These are phyloP conservation scores for Boechera divaricarpa DNA, from an alignment of 345 rosid genomes.

Conservation along the genomic window DNA sequence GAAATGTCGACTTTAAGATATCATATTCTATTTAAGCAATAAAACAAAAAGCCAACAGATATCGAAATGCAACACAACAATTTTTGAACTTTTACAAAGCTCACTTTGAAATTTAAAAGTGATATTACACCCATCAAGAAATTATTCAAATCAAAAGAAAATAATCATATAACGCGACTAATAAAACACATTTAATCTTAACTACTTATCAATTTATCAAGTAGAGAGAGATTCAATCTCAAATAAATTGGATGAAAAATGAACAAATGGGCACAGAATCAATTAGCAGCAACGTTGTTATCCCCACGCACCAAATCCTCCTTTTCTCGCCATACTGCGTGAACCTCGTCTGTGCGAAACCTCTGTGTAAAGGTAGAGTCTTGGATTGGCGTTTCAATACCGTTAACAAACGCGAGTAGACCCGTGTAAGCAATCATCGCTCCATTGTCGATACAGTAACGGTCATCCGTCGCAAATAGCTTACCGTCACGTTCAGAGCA, in stretches of 20 bases:
- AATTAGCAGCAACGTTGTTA: conserved; percentile 4
- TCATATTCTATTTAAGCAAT: not conserved
- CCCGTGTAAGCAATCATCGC: conserved; percentile 99
- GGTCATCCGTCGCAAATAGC: conserved; percentile 85
- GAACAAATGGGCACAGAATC: conserved; percentile 4
- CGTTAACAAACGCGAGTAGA: conserved; percentile 78
- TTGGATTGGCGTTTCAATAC: conserved; percentile 69
- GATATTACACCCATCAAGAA: conserved; percentile 19
- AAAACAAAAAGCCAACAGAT: not conserved
- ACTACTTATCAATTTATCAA: not conserved
- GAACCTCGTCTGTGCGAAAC: conserved; percentile 94
- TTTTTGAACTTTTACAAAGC: conserved; percentile 9
- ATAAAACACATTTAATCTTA: not conserved
- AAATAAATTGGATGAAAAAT: conserved; percentile 3
- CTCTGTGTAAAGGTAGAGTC: conserved; percentile 91
- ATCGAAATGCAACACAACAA: not conserved
- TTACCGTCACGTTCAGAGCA: conserved; percentile 83
- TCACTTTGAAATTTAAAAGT: conserved; percentile 4
- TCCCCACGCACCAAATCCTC: conserved; percentile 34
- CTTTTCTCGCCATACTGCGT: conserved; percentile 86
- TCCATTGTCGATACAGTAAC: conserved; percentile 94
- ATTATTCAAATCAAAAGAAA: conserved; percentile 7
- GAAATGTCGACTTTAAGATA: conserved; percentile 16
- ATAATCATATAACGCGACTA: not conserved
- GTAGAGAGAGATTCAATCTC: conserved; percentile 10